Evolutionary conservation across 768 basidiomycete genomes (phyloP), one percentile per base, ranked within the genome.

Genomic region (Neoboletus subvelutipes): DNA sequence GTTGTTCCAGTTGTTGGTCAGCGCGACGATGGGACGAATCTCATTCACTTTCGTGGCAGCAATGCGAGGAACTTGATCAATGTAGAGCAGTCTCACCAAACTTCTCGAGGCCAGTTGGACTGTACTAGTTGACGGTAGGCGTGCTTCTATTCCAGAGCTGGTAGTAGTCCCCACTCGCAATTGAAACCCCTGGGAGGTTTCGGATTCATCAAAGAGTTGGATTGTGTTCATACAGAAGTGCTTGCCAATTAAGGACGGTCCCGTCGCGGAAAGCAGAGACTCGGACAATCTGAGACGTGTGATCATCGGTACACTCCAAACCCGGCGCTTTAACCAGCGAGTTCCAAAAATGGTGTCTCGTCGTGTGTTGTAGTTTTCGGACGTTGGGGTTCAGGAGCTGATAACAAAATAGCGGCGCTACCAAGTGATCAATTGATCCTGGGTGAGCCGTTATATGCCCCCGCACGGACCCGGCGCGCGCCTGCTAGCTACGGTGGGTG

Each of bases 21-120:
- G 47, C 17, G 64, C 43, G 50, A 70, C 52, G 50, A 69, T 58
- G 28, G 66, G 58, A 33, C 40, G 58, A n/a, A 69, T 61, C 33
- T 45, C 34, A 20, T 64, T 60, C 5, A 41, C 55, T 54, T 68
- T 66, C 28, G 28, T 6, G 28, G 28, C 28, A 28, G 28, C 28
- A 28, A 28, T 6, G 6, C 6, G 28, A 7, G 28, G 28, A 28
- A 7, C 5, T 28, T 28, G 28, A 28, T 83, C 84, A 54, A 73
- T 79, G 0, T 80, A 57, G 6, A 6, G 28, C 28, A 28, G 28
- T 28, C 26, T 26, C n/a, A n/a, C n/a, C n/a, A n/a, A n/a, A n/a
- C n/a, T n/a, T n/a, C n/a, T n/a, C n/a, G n/a, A n/a, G n/a, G n/a
- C n/a, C n/a, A n/a, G n/a, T n/a, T n/a, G n/a, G n/a, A n/a, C n/a